These are phyloP conservation scores for Stemphylium lycopersici DNA, from an alignment of 2,329 filamentous ascomycete species.

Conservation along the genomic window DNA sequence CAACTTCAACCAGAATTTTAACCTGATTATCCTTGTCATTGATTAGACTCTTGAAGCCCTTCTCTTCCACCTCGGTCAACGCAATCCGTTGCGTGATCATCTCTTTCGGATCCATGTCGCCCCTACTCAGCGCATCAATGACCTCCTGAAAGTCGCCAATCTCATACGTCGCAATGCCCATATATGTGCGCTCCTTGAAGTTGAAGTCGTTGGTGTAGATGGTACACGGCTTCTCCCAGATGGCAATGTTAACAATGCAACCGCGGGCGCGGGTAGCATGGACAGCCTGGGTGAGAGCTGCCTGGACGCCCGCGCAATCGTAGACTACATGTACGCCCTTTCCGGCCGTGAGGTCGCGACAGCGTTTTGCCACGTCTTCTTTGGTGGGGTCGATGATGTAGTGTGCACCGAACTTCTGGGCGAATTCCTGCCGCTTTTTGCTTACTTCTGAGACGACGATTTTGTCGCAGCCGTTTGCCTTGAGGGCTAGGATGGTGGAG, in stretches of 20 bases:
- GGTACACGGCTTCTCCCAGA: constrained; percentile 60
- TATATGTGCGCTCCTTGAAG: constrained; percentile 60
- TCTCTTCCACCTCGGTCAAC: constrained; percentile 54
- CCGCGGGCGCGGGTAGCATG: constrained; percentile 57
- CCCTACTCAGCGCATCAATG: constrained; percentile 53
- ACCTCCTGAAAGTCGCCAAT: constrained; percentile 58
- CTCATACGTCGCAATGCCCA: constrained; percentile 60
- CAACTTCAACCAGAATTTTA: constrained; percentile 55
- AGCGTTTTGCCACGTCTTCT: constrained; percentile 55
- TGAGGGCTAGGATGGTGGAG: constrained; percentile 39
- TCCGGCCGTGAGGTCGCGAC: constrained; percentile 52
- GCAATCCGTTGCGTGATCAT: constrained; percentile 59
- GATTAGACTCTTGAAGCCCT: constrained; percentile 56
- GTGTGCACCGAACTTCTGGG: constrained; percentile 59
- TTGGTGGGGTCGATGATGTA: constrained; percentile 59
- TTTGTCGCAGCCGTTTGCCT: constrained; percentile 40
- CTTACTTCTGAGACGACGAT: constrained; percentile 63
- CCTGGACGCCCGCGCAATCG: constrained; percentile 61
- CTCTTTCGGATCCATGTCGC: constrained; percentile 51
- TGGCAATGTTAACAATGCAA: constrained; percentile 62
- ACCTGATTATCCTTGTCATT: constrained; percentile 58
- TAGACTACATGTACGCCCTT: constrained; percentile 59
- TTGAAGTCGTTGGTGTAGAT: constrained; percentile 59
- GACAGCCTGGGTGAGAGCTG: constrained; percentile 57
- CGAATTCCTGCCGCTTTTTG: constrained; percentile 55